These are phyloP conservation scores for Botrytis sinoallii DNA, from an alignment of 2,329 filamentous ascomycete genomes.

Conservation along the genomic window DNA sequence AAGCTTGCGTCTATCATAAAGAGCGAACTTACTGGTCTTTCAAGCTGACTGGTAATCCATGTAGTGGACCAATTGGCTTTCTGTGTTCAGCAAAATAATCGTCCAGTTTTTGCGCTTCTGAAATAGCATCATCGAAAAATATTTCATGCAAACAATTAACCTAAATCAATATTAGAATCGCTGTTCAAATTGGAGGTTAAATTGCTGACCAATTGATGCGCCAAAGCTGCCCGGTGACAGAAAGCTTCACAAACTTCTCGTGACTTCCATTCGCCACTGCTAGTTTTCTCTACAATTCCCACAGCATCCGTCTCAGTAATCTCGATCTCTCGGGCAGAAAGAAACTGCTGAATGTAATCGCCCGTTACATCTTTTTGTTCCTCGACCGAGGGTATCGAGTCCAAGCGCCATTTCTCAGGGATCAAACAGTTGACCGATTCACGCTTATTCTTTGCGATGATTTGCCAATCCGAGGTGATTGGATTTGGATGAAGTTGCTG, in stretches of 20 bases:
- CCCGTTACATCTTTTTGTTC: constrained; percentile 57
- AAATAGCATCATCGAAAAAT: constrained; percentile 52
- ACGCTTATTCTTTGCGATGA: constrained; percentile 50
- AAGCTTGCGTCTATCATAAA: not conserved
- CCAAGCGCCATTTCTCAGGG: constrained; percentile 52
- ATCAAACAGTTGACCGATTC: constrained; percentile 52
- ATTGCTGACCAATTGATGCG: constrained; percentile 56
- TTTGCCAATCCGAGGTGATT: constrained; percentile 45
- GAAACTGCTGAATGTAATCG: constrained; percentile 53
- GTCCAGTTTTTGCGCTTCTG: constrained; percentile 51
- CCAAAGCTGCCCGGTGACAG: constrained; percentile 52
- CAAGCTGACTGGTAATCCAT: constrained; percentile 43
- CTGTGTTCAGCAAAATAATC: constrained; percentile 44
- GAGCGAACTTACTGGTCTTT: constrained; percentile 37
- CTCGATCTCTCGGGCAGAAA: constrained; percentile 51
- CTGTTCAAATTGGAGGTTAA: constrained; percentile 41
- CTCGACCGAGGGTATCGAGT: constrained; percentile 40
- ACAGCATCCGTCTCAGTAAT: constrained; percentile 61
- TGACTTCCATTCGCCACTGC: constrained; percentile 53
- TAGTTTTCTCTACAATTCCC: constrained; percentile 53
- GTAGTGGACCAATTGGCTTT: constrained; percentile 39
- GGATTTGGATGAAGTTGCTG: not conserved
- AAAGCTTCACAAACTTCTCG: constrained; percentile 52
- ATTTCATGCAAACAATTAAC: constrained; percentile 59
- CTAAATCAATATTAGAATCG: constrained; percentile 41